Percentiles rank a stretch among this genome's conserved stretches.
phyloP scores from a whole-genome alignment of 331 rosid species.

The Spiraea crenata region DNA sequence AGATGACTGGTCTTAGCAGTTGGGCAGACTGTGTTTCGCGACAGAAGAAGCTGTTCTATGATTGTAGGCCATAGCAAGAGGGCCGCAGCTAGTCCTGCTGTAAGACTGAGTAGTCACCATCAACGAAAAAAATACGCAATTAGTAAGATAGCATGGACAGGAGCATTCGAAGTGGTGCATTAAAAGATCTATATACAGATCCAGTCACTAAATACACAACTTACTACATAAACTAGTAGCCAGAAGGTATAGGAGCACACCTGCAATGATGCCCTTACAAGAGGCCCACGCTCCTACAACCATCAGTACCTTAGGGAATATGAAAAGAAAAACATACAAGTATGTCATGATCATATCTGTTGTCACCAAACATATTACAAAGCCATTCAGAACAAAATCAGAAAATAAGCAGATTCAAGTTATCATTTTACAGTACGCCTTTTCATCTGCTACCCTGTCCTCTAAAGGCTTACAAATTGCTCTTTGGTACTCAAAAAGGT shows the following conservation, averaged over 20 bases:
- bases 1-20: too few species aligned
- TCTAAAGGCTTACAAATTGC: slow-evolving; percentile 74
- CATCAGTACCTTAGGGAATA: slow-evolving; percentile 75
- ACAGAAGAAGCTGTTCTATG: too few species aligned
- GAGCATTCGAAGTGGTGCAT: too few species aligned
- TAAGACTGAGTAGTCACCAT: too few species aligned
- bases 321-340: neutral
- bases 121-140: too few species aligned
- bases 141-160: too few species aligned
- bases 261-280: slow-evolving; percentile 90
- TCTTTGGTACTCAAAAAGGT: slow-evolving; percentile 66
- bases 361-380: neutral
- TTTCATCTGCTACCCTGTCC: slow-evolving; percentile 83
- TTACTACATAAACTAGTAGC: neutral
- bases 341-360: neutral
- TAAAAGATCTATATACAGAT: too few species aligned
- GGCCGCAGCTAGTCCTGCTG: too few species aligned
- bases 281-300: slow-evolving; percentile 99
- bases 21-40: too few species aligned
- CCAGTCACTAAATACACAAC: neutral
- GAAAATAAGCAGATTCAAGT: neutral
- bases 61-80: too few species aligned
- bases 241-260: slow-evolving; percentile 34
- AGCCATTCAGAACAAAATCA: neutral
- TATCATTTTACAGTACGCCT: slow-evolving; percentile 56